Base-by-base conservation (phyloP, 495 filamentous ascomycete genomes). In the Neurospora intermedia region DNA sequence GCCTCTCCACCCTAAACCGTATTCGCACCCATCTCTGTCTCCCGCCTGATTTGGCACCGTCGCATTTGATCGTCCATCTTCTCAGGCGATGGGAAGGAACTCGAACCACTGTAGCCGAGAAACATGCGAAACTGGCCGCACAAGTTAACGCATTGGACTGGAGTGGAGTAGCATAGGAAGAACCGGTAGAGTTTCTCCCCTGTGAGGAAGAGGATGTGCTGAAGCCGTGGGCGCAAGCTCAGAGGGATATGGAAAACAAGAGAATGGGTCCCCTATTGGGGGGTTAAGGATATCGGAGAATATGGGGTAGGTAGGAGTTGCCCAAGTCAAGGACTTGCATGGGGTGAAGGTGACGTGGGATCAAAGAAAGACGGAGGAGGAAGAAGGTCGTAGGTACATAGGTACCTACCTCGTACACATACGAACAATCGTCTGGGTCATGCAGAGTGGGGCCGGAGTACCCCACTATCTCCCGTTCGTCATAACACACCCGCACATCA, bases 71-170 rank as follows among this genome's bases (percentile, higher is more conserved):
- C 10, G 39, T 66, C 35, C 9, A 38, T 45, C 62, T 74, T 40
- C 45, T 75, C 23, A 45, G 45, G 23, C 38, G 23, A 16, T 43
- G 46, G 62, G 59, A 43, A 3, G 4, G 39, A 5, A 3, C 45
- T 10, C 43, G 74, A 9, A 46, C 23, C 6, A 31, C 3, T 7
- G 31, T 75, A 3, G 23, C 66, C 4, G 15, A 39, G 20, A 20
- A 9, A 8, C 2, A 41, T 9, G 40, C 71, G 1, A n/a, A 3
- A 6, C 15, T 73, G 41, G 74, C 69, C 5, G 31, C 15, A 27
- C 23, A 48, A 40, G 18, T 42, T 59, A 71, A 71, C 13, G 20
- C 13, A 48, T 6, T 75, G 5, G 69, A 75, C 41, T 73, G 74
- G 71, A 11, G 10, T 2, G 71, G 74, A 0, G 69, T 71, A 2